Conservation (phyloP, 345 rosid genomes). For the Aegle marmelos region DNA sequence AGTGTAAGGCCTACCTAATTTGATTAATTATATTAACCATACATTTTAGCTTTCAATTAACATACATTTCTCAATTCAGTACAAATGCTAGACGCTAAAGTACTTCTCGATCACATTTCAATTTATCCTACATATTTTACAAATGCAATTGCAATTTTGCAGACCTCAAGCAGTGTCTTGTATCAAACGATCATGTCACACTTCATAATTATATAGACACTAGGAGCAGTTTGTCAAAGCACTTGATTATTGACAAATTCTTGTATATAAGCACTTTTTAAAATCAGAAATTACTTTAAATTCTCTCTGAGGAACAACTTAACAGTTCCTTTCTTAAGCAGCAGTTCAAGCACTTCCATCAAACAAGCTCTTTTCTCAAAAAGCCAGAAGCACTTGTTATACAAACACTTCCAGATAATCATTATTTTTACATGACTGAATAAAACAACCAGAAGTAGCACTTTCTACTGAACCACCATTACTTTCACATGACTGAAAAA, state of each 20-base stretch:
- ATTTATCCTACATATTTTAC: neutral
- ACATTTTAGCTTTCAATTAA: neutral
- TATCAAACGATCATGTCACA: neutral
- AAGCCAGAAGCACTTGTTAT: neutral
- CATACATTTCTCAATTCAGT: neutral
- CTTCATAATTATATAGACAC: neutral
- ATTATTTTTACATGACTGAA: too few species aligned
- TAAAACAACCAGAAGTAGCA: neutral
- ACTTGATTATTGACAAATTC: neutral
- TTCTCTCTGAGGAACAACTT: neutral
- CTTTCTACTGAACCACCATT: neutral
- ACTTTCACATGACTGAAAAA: neutral
- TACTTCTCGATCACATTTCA: neutral
- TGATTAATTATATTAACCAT: neutral
- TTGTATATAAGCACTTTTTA: neutral
- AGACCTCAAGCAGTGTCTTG: neutral
- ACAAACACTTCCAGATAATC: neutral
- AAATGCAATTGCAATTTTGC: neutral
- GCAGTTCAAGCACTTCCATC: neutral
- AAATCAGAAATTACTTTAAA: neutral
- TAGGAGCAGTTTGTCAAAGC: neutral
- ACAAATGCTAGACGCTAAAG: neutral
- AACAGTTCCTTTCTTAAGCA: neutral
- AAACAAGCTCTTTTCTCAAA: neutral
- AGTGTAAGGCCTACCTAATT: neutral